Evolutionary conservation across 176 grass and related monocot genomes (phyloP), one percentile per base, ranked within the genome.

Genomic region (Pontederia crassipes): DNA sequence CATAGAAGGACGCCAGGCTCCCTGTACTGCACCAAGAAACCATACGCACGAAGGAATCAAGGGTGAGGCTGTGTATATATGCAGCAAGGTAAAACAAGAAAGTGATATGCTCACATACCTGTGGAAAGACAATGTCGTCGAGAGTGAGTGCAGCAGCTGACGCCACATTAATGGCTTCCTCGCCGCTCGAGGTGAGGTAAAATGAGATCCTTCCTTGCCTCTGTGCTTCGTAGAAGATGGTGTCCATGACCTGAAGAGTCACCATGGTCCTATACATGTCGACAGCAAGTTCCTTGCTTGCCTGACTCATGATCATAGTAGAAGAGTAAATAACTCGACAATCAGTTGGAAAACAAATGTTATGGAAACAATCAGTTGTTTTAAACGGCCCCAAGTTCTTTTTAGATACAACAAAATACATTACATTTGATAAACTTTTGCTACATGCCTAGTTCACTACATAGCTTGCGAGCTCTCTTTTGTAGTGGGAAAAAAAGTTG

Each of bases 181-280:
- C 94, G 4, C 94, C 94, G 52, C 74, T 72, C 48, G 88, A 89
- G 68, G 88, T 98, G 72, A 98, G 72, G 70, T 98, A 93, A 69
- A 98, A 98, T 2, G 94, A 98, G 17, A 98, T 89, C 79, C 93
- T 81, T 59, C 93, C 94, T 75, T 98, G 94, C 68, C 94, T 88
- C 73, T 92, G 94, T 55, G 85, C 94, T 83, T 98, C 94, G 20
- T 86, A 93, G 83, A 92, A 98, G 54, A 98, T 89, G 12, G 82
- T 81, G 64, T 98, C 94, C 94, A 98, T 98, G 16, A 83, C 77
- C 77, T 92, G 94, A 40, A 98, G 85, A 4, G 65, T 92, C 57
- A 89, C 88, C 94, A 98, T 98, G 48, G 77, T 54, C 27, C 49
- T 86, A 65, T 89, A 89, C 73, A 98, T 98, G 74, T 92, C 89